Base-by-base conservation (phyloP, 176 grass and related monocot species). In the Hordeum vulgare region DNA sequence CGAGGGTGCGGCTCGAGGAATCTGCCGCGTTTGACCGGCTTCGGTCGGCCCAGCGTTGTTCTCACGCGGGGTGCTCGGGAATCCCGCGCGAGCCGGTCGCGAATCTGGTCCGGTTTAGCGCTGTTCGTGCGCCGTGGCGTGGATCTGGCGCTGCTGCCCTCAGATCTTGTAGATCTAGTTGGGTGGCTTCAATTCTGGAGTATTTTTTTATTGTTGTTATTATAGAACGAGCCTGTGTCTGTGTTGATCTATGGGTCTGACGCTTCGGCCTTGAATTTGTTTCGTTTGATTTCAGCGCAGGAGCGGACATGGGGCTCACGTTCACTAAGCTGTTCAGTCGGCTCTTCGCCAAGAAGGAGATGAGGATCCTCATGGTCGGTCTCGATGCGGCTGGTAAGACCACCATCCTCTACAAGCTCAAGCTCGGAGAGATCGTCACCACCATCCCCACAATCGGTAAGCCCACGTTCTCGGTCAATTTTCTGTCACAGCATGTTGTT, bases 351-450 rank as follows among this genome's bases (percentile, higher is more conserved):
- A 95, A 95, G 88, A 95, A 92, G 90, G 93, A 95, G 88, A 95
- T 95, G 93, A 86, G 93, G 85, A 95, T 95, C 56, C 85, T 95
- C 75, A 95, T 95, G 93, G 93, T 95, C 27, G 93, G 93, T 78
- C 93, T 95, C 31, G 93, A 95, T 56, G 93, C 93, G 24, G 93
- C 93, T 34, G 93, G 93, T 92, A 95, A 95, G 82, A 95, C 93
- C 75, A 95, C 93, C 82, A 95, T 95, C 82, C 93, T 95, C 39
- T 95, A 95, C 90, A 95, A 95, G 87, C 87, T 95, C 78, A 95
- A 95, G 88, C 90, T 95, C 26, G 93, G 93, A 67, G 93, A 95
- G 90, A 95, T 95, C 61, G 93, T 95, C 86, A 95, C 93, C 69
- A 95, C 93, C 62, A 95, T 95, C 73, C 93, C 93, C 56, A 95